A percentile compares a stretch with the other conserved stretches of the same genome.
Conservation (phyloP, 371 early-diverging fungal species). For the Saksenaea vasiformis region DNA sequence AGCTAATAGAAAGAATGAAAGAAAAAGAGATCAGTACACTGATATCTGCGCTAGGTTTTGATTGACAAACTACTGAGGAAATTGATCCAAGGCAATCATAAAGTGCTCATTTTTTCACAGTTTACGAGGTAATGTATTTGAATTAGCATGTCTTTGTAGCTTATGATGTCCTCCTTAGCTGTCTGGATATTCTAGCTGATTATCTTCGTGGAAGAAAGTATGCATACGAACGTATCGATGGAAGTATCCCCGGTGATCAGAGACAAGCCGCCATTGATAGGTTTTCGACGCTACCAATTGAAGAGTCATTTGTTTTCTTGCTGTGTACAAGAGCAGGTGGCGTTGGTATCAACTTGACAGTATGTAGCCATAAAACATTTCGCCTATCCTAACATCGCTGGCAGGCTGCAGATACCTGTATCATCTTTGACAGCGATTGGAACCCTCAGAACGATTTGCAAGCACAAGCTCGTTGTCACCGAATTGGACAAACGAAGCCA, state of each 20-base stretch:
- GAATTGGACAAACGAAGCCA: conserved; percentile 94
- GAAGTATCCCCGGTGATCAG: conserved; percentile 82
- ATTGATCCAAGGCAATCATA: conserved; percentile 82
- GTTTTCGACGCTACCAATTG: conserved; percentile 74
- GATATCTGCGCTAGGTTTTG: conserved; percentile 34
- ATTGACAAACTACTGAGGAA: conserved; percentile 88
- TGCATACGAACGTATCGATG: conserved; percentile 91
- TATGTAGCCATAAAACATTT: conserved; percentile 5
- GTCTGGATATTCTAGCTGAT: conserved; percentile 89
- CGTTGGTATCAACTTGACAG: conserved; percentile 91
- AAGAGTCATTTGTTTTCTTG: conserved; percentile 84
- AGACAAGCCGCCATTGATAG: conserved; percentile 97
- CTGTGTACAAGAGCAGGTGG: conserved; percentile 92
- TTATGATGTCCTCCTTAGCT: conserved; percentile 18
- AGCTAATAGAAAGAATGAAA: not conserved
- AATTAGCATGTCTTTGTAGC: not conserved
- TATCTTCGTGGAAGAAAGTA: conserved; percentile 79
- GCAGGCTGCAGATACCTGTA: conserved; percentile 90
- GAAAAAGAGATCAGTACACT: not conserved
- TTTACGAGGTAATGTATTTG: conserved; percentile 63
- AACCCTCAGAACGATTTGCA: conserved; percentile 98
- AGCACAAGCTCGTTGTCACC: conserved; percentile 92
- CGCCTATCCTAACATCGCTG: not conserved
- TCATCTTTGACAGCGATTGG: conserved; percentile 97
- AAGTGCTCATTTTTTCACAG: conserved; percentile 95